A percentile compares a stretch with the other conserved stretches of the same genome.
These are phyloP conservation scores for Rutstroemia sp. DNA, from an alignment of 2,329 filamentous ascomycete genomes.

Conservation along the genomic window DNA sequence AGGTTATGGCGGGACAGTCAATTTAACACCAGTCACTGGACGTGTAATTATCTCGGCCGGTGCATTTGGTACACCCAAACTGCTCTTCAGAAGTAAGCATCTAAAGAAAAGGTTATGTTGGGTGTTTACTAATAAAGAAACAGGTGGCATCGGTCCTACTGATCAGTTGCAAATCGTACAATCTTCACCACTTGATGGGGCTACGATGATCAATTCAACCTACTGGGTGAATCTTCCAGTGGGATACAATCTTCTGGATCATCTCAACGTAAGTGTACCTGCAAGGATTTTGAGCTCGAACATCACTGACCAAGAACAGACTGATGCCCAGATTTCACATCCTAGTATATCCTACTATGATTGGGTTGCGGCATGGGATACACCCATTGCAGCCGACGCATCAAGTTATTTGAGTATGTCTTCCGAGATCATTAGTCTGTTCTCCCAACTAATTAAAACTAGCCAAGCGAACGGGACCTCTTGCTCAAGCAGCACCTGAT, in stretches of 20 bases:
- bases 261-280: constrained; percentile 38
- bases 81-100: constrained; percentile 51
- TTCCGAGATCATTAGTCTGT: background rate
- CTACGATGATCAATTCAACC: constrained; percentile 41
- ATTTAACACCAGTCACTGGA: constrained; percentile 50
- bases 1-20: constrained; percentile 52
- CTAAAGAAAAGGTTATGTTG: background rate
- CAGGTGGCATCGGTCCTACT: constrained; percentile 44
- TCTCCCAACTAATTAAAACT: background rate
- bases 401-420: constrained; percentile 36
- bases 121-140: background rate
- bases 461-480: constrained; percentile 47
- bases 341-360: constrained; percentile 52
- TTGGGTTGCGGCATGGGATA: constrained; percentile 53
- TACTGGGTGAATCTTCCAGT: constrained; percentile 53
- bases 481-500: constrained; percentile 58
- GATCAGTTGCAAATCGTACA: constrained; percentile 42
- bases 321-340: constrained; percentile 44
- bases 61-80: constrained; percentile 51
- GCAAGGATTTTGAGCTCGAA: background rate
- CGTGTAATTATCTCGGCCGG: constrained; percentile 63
- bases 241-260: constrained; percentile 50
- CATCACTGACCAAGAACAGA: constrained; percentile 20
- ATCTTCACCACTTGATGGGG: constrained; percentile 37
- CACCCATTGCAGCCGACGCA: constrained; percentile 37